phyloP scores from a whole-genome alignment of 768 basidiomycete genomes.

The Cyclocybe cylindracea region DNA sequence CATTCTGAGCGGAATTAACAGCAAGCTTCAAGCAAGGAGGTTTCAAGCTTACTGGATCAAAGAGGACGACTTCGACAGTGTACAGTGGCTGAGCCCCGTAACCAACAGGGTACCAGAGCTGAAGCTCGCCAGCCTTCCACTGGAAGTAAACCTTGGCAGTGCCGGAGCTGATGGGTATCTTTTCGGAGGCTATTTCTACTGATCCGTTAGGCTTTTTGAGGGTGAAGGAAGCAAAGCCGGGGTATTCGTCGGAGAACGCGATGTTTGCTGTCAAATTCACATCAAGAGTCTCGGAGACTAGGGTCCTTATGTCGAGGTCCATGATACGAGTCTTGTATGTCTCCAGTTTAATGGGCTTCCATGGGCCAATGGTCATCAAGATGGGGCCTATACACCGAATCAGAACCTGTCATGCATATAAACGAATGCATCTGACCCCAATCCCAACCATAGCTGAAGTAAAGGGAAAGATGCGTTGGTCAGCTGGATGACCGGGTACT shows the following conservation, averaged over 20 bases:
- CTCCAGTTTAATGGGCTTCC: constrained; percentile 78
- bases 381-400: constrained; percentile 58
- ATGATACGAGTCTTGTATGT: constrained; percentile 63
- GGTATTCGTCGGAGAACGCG: constrained; percentile 37
- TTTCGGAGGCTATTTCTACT: constrained; percentile 37
- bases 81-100: constrained; percentile 86
- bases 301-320: constrained; percentile 63
- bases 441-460: constrained; percentile 81
- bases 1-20: constrained; percentile 34
- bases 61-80: constrained; percentile 54
- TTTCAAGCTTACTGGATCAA: constrained; percentile 46
- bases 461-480: background rate
- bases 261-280: constrained; percentile 52
- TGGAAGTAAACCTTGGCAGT: constrained; percentile 43
- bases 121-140: constrained; percentile 55
- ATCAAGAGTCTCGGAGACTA: constrained; percentile 55
- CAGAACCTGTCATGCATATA: background rate
- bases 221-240: constrained; percentile 44
- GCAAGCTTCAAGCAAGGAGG: background rate
- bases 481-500: background rate
- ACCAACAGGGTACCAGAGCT: constrained; percentile 86
- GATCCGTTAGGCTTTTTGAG: constrained; percentile 54
- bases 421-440: constrained; percentile 55
- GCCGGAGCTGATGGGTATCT: constrained; percentile 36
- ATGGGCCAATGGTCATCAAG: constrained; percentile 86